Conservation (phyloP, 441 rosid genomes). For the Adansonia rubrostipa region DNA sequence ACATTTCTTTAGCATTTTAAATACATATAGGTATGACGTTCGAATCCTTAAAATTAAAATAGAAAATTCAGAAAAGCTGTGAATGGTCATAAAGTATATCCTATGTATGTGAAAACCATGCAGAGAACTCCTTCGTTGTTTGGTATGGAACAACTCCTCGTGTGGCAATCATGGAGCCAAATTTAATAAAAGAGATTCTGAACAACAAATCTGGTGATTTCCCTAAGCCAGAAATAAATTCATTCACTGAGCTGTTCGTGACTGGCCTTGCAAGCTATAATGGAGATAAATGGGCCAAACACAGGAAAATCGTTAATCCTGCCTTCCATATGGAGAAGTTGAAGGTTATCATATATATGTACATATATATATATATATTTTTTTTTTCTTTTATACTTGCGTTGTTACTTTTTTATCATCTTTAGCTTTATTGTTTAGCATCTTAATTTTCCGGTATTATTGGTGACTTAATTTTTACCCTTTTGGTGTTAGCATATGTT, state of each 20-base stretch:
- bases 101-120: slow-evolving; percentile 6
- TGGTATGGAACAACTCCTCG: slow-evolving; percentile 54
- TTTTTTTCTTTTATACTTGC: neutral
- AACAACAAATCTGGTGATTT: slow-evolving; percentile 49
- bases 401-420: neutral
- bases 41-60: neutral
- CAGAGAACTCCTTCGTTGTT: slow-evolving; percentile 23
- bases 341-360: slow-evolving; percentile 35
- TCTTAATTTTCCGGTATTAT: neutral
- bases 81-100: neutral
- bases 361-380: no score
- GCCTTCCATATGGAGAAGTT: slow-evolving; percentile 53
- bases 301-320: slow-evolving; percentile 46
- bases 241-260: slow-evolving; percentile 40
- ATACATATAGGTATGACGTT: neutral
- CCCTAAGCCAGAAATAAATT: slow-evolving; percentile 41
- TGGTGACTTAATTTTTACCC: neutral
- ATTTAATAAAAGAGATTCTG: slow-evolving; percentile 43
- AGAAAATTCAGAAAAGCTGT: neutral
- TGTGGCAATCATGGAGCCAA: slow-evolving; percentile 48
- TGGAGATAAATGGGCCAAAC: slow-evolving; percentile 54
- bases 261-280: slow-evolving; percentile 45
- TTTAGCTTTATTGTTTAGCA: neutral
- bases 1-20: neutral
- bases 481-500: slow-evolving; percentile 38